Percentiles rank a stretch among this genome's conserved stretches.
These are phyloP conservation scores for Pseudoscleropodium purum DNA, from an alignment of 225 moss, liverwort and hornwort species.

Conservation along the genomic window DNA sequence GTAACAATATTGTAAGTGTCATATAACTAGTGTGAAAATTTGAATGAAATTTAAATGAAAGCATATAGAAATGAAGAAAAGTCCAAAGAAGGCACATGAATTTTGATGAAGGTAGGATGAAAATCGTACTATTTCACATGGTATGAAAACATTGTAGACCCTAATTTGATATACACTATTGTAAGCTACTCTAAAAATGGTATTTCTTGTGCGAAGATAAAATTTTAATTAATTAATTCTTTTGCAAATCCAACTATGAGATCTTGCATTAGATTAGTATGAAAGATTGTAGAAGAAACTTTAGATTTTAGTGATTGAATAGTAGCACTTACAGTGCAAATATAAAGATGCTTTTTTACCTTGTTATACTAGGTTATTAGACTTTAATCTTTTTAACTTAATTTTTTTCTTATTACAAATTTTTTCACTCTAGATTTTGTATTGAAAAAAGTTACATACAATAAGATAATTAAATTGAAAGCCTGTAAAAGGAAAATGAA, in stretches of 20 bases:
- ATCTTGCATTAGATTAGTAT: background rate
- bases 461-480: background rate
- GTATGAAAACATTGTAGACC: background rate
- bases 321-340: background rate
- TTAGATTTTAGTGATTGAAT: background rate
- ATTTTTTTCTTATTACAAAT: background rate
- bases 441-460: background rate
- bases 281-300: background rate
- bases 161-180: background rate
- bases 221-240: background rate
- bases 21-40: background rate
- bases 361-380: background rate
- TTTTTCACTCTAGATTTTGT: background rate
- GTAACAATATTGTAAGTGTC: background rate
- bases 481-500: background rate
- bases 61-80: background rate
- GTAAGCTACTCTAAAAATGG: accelerated
- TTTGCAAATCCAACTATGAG: background rate
- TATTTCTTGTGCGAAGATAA: no score
- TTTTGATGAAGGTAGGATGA: background rate
- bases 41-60: background rate
- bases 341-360: background rate
- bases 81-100: accelerated
- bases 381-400: background rate
- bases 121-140: background rate